Conservation (phyloP, 495 filamentous ascomycete species). For the Hypoxylon trugodes region DNA sequence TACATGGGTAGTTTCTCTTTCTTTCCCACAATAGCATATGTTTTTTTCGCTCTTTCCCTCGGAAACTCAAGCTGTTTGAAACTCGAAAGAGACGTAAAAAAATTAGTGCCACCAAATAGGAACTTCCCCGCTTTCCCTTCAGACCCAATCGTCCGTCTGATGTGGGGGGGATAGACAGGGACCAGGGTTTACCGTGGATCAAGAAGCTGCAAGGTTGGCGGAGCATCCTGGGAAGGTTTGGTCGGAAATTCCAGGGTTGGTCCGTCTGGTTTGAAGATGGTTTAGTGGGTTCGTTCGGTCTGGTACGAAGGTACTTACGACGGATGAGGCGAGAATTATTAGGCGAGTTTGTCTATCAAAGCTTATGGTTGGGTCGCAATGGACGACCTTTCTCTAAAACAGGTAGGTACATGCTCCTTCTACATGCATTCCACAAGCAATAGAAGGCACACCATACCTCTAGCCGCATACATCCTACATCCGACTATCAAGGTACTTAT, state of each 20-base stretch:
- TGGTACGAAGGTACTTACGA: background rate
- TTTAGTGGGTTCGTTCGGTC: constrained; percentile 9
- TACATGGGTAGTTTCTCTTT: constrained; percentile 20
- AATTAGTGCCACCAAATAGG: constrained; percentile 29
- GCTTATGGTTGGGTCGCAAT: background rate
- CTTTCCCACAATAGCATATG: background rate
- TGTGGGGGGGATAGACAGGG: constrained; percentile 30
- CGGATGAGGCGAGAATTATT: constrained; percentile 10
- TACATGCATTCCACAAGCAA: background rate
- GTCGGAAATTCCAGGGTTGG: constrained; percentile 22
- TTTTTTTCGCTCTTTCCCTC: background rate
- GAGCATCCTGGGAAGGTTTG: constrained; percentile 5
- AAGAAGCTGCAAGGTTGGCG: background rate
- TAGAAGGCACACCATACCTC: too few species aligned
- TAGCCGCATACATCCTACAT: too few species aligned
- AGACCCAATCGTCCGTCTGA: constrained; percentile 29
- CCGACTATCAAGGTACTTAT: too few species aligned
- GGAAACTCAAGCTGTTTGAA: constrained; percentile 25
- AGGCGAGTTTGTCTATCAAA: background rate
- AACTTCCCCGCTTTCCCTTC: constrained; percentile 37
- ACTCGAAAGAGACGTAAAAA: constrained; percentile 31
- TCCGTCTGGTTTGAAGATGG: constrained; percentile 8
- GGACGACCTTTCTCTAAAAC: constrained; percentile 13
- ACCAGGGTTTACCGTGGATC: constrained; percentile 32
- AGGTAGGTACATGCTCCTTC: constrained; percentile 20